Evolutionary conservation across 805 yeast genomes (phyloP).

Genomic region (Candida krabiensis): DNA sequence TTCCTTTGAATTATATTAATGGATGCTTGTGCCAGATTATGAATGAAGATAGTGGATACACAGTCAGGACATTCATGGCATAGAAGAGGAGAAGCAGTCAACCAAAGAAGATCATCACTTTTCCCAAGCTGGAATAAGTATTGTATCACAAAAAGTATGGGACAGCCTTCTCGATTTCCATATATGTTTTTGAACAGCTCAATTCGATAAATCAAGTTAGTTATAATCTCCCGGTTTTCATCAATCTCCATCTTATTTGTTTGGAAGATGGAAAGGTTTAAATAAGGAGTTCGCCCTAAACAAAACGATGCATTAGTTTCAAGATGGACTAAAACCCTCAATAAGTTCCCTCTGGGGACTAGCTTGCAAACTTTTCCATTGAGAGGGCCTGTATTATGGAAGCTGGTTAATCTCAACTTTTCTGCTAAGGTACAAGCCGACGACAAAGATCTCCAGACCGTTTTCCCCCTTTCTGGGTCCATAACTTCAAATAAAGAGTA

Average conservation of each 20-base stretch:
- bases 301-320: slow-evolving; percentile 12
- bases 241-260: slow-evolving; percentile 2
- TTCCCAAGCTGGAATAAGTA: not conserved
- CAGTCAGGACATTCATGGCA: slow-evolving; percentile 15
- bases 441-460: slow-evolving; percentile 16
- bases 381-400: slow-evolving; percentile 5
- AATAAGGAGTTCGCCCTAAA: slow-evolving; percentile 14
- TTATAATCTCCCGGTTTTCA: not conserved
- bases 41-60: not conserved
- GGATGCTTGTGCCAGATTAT: slow-evolving; percentile 4
- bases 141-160: slow-evolving; percentile 1
- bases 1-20: slow-evolving; percentile 1
- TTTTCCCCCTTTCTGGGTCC: slow-evolving; percentile 18
- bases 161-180: slow-evolving; percentile 8
- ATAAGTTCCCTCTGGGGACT: slow-evolving; percentile 7
- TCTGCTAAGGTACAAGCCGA: slow-evolving; percentile 19
- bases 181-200: slow-evolving; percentile 6
- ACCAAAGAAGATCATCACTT: slow-evolving; percentile 7
- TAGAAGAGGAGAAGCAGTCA: slow-evolving; percentile 14
- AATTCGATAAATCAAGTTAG: slow-evolving; percentile 1
- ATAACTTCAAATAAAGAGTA: slow-evolving; percentile 17
- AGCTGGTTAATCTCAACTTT: slow-evolving; percentile 12
- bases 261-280: slow-evolving; percentile 9
- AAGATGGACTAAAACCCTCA: slow-evolving; percentile 10
- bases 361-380: slow-evolving; percentile 12